A percentile compares a stretch with the other conserved stretches of the same genome.
Evolutionary conservation across 768 basidiomycete species (phyloP).

Genomic region (Coprinopsis marcescibilis): DNA sequence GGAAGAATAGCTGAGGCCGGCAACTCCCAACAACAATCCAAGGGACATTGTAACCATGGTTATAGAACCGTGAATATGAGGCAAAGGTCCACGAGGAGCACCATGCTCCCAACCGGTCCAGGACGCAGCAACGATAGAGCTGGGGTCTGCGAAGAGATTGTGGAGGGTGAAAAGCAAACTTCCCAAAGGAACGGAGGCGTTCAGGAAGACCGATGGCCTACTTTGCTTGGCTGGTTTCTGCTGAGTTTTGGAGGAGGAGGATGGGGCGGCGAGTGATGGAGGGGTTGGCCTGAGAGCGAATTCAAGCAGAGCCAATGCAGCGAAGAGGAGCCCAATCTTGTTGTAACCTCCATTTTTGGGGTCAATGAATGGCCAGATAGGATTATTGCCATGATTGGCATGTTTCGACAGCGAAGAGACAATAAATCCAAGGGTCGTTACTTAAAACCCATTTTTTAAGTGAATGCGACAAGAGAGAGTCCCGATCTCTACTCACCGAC

Average conservation of each 20-base stretch:
- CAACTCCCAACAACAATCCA: slow-evolving; percentile 40
- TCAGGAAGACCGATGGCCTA: slow-evolving; percentile 10
- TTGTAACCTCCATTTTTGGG: slow-evolving; percentile 65
- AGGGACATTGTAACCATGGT: slow-evolving; percentile 59
- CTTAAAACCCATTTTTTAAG: slow-evolving; percentile 27
- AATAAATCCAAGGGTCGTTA: slow-evolving; percentile 60
- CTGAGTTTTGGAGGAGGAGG: neutral
- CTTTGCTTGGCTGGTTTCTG: neutral
- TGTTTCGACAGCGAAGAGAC: slow-evolving; percentile 68
- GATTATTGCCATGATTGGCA: slow-evolving; percentile 76
- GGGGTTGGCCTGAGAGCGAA: slow-evolving; percentile 37
- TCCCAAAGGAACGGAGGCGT: slow-evolving; percentile 52
- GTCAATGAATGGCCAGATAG: slow-evolving; percentile 77
- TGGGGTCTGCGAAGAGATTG: slow-evolving; percentile 66
- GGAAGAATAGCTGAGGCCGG: slow-evolving; percentile 22
- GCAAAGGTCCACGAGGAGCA: slow-evolving; percentile 59
- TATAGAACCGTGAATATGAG: slow-evolving; percentile 63
- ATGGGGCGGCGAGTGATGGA: neutral
- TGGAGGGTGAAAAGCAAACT: slow-evolving; percentile 68
- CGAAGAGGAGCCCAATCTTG: slow-evolving; percentile 55
- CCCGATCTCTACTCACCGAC: slow-evolving; percentile 46
- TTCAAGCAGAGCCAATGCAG: slow-evolving; percentile 53
- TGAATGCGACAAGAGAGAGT: neutral
- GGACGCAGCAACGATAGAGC: slow-evolving; percentile 78
- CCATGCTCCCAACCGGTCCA: slow-evolving; percentile 81